phyloP scores from a whole-genome alignment of 805 yeast genomes.

The Saccharomyces cerevisiae region DNA sequence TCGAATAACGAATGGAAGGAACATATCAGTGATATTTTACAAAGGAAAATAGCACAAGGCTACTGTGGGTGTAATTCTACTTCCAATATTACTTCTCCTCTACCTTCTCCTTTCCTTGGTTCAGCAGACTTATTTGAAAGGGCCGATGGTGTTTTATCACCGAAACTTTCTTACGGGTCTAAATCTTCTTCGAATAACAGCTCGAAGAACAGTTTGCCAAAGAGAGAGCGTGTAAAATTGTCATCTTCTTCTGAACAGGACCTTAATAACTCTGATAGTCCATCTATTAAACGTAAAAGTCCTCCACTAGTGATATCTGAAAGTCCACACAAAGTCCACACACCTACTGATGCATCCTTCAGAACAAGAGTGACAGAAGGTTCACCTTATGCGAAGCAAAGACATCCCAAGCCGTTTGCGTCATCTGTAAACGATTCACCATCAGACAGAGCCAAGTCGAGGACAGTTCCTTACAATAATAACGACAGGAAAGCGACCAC shows the following conservation, averaged over 20 bases:
- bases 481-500: neutral
- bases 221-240: neutral
- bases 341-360: neutral
- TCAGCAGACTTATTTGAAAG: conserved; percentile 30
- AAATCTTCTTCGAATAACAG: neutral
- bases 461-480: neutral
- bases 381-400: neutral
- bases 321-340: neutral
- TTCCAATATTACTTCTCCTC: conserved; percentile 54
- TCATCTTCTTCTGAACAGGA: neutral
- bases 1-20: conserved; percentile 49
- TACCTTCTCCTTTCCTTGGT: conserved; percentile 40
- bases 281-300: neutral
- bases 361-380: neutral
- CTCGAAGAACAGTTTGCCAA: conserved; percentile 1
- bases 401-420: neutral
- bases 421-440: neutral
- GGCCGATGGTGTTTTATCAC: conserved; percentile 14
- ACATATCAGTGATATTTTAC: conserved; percentile 47
- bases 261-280: neutral
- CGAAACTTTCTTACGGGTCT: conserved; percentile 1
- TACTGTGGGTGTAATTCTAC: conserved; percentile 73
- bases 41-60: conserved; percentile 46
- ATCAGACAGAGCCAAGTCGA: neutral
- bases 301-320: neutral